Conservation (phyloP, 2,329 filamentous ascomycete genomes). For the Aspergillus sojae region DNA sequence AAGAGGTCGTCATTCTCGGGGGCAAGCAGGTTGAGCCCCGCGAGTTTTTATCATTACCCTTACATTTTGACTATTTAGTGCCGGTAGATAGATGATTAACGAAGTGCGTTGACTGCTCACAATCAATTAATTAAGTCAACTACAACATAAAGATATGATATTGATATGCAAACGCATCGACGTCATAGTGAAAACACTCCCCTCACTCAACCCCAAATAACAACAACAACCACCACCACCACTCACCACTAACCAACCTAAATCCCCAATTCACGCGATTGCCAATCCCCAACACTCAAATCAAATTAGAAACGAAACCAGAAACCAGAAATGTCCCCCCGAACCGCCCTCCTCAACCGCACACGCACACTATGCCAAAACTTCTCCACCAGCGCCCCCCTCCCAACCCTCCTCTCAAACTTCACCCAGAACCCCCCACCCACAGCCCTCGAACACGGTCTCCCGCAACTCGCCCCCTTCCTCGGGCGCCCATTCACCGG, state of each 20-base stretch:
- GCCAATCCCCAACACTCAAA: not conserved
- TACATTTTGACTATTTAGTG: not conserved
- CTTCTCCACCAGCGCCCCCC: conserved; percentile 29
- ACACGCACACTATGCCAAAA: conserved; percentile 34
- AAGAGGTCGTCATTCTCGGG: conserved; percentile 1
- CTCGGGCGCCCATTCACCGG: conserved; percentile 46
- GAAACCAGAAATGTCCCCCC: conserved; percentile 16
- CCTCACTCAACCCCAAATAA: not conserved
- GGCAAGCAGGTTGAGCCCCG: conserved; percentile 1
- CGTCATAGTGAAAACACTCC: not conserved
- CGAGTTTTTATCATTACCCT: not conserved
- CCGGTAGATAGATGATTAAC: conserved; percentile 4
- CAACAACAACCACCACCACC: not conserved
- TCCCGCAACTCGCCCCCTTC: conserved; percentile 44
- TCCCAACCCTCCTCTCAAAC: conserved; percentile 33
- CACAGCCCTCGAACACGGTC: conserved; percentile 44
- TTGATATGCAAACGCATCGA: not conserved
- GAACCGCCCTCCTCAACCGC: conserved; percentile 26
- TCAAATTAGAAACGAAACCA: not conserved
- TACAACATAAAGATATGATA: not conserved
- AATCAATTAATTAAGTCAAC: not conserved
- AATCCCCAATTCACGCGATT: too few species aligned
- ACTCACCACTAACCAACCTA: too few species aligned
- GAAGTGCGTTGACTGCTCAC: not conserved
- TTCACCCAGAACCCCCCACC: conserved; percentile 35